phyloP scores from a whole-genome alignment of 345 rosid species.

The Turnera subulata region DNA sequence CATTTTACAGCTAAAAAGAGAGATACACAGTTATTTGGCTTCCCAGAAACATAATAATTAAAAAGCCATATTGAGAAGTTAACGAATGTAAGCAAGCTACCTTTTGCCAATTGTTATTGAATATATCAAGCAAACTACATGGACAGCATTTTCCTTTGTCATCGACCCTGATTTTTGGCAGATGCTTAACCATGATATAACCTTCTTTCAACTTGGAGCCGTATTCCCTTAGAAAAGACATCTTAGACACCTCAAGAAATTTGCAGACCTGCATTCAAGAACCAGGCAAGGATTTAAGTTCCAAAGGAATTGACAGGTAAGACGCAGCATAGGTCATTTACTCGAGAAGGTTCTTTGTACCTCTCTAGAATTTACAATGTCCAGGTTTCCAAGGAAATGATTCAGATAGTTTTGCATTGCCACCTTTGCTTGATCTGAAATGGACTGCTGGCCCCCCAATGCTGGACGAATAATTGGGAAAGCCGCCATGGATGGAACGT shows the following conservation, averaged over 20 bases:
- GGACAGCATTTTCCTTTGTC: constrained; percentile 37
- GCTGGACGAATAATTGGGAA: constrained; percentile 70
- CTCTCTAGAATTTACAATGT: constrained; percentile 80
- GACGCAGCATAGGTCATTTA: too few species aligned
- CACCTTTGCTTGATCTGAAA: constrained; percentile 62
- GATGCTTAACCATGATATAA: constrained; percentile 67
- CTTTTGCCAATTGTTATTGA: constrained; percentile 63
- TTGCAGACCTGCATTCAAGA: constrained; percentile 64
- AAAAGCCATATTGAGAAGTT: not conserved
- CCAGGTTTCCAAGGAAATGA: constrained; percentile 82
- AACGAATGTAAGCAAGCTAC: constrained; percentile 22
- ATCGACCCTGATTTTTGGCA: constrained; percentile 33
- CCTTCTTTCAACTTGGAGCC: constrained; percentile 94
- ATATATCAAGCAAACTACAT: constrained; percentile 50
- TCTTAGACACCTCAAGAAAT: constrained; percentile 84
- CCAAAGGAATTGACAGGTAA: too few species aligned
- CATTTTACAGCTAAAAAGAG: too few species aligned
- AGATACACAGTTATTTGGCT: not conserved
- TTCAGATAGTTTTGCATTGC: constrained; percentile 92
- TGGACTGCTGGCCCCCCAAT: constrained; percentile 55
- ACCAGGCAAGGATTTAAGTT: too few species aligned
- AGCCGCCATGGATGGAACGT: constrained; percentile 77
- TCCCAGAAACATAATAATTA: not conserved
- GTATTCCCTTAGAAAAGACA: constrained; percentile 72
- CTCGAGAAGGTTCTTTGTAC: constrained; percentile 37